phyloP scores from a whole-genome alignment of 768 basidiomycete species.

The Russula sp. region DNA sequence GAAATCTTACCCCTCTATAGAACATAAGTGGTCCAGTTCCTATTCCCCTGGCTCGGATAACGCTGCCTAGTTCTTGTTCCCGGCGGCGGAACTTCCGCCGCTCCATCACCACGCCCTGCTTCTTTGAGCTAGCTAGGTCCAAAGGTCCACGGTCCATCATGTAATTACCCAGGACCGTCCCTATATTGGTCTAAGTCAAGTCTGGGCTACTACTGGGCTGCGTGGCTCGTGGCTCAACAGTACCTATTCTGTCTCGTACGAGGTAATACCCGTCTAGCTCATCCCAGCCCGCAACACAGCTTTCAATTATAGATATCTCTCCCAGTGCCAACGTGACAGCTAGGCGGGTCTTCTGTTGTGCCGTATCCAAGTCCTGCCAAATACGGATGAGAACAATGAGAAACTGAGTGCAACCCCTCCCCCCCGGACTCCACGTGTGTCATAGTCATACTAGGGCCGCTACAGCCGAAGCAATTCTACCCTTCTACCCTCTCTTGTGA shows the following conservation, averaged over 20 bases:
- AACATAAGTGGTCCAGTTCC: not conserved
- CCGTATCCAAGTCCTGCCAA: conserved; percentile 17
- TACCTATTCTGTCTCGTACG: conserved; percentile 4
- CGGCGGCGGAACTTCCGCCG: conserved; percentile 15
- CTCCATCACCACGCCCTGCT: conserved; percentile 16
- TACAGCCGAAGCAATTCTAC: not conserved
- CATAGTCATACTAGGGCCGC: not conserved
- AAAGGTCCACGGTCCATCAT: conserved; percentile 11
- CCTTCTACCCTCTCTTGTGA: not conserved
- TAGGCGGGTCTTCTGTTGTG: conserved; percentile 12
- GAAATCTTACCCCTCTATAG: not conserved
- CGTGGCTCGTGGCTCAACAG: not conserved
- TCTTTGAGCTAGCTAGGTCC: conserved; percentile 13
- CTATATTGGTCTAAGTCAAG: not conserved
- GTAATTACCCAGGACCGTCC: conserved; percentile 4
- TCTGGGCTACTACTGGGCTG: not conserved
- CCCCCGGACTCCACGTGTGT: conserved; percentile 2
- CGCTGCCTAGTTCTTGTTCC: conserved; percentile 1
- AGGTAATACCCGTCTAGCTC: conserved; percentile 4
- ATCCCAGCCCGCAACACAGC: conserved; percentile 19
- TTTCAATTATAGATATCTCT: conserved; percentile 22
- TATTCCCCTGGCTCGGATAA: not conserved
- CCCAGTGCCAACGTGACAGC: conserved; percentile 21
- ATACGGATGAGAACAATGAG: conserved; percentile 21
- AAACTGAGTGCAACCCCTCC: conserved; percentile 1